phyloP scores from a whole-genome alignment of 768 basidiomycete species.

The Serendipita vermifera region DNA sequence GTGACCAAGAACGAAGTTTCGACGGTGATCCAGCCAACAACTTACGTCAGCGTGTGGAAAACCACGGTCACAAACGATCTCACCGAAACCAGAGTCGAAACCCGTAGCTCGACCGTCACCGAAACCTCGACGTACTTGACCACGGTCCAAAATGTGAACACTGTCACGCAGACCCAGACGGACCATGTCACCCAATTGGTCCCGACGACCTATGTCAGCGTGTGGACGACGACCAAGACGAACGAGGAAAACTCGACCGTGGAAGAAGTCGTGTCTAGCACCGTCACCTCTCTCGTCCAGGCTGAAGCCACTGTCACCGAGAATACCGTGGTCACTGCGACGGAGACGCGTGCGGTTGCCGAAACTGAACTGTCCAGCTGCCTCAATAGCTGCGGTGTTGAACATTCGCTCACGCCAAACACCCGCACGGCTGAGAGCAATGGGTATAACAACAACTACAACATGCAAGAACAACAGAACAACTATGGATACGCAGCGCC shows the following conservation, averaged over 20 bases:
- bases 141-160: slow-evolving; percentile 31
- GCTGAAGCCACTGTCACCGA: slow-evolving; percentile 16
- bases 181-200: slow-evolving; percentile 38
- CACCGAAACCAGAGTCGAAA: slow-evolving; percentile 45
- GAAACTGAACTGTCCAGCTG: slow-evolving; percentile 36
- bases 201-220: slow-evolving; percentile 46
- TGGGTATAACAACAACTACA: background rate
- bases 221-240: slow-evolving; percentile 42
- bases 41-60: slow-evolving; percentile 37
- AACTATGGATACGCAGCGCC: slow-evolving; percentile 4
- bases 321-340: slow-evolving; percentile 28
- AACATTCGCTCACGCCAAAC: background rate
- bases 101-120: slow-evolving; percentile 27
- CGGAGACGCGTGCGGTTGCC: slow-evolving; percentile 33
- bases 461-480: background rate
- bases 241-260: slow-evolving; percentile 51
- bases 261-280: slow-evolving; percentile 24
- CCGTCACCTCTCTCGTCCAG: slow-evolving; percentile 8
- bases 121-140: slow-evolving; percentile 21
- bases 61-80: slow-evolving; percentile 21
- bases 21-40: slow-evolving; percentile 37
- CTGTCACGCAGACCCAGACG: slow-evolving; percentile 41
- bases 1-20: slow-evolving; percentile 30
- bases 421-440: background rate
- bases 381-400: slow-evolving; percentile 25